Conservation (phyloP, 1,284 basidiomycete species). For the Heterobasidion occidentale region DNA sequence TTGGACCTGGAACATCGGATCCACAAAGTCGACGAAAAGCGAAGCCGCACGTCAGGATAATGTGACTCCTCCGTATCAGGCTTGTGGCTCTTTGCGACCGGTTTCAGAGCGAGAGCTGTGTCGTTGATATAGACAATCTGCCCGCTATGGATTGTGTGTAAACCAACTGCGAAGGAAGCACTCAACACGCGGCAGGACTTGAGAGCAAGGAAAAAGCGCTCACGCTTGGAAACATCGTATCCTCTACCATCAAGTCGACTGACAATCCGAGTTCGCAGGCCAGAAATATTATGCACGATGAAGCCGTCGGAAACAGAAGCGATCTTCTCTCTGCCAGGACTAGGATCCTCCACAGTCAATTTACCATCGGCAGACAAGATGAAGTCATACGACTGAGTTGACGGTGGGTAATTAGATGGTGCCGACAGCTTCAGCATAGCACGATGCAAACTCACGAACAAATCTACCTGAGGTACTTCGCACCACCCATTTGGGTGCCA, state of each 20-base stretch:
- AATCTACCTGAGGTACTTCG: conserved; percentile 56
- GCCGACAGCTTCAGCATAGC: background rate
- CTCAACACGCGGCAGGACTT: background rate
- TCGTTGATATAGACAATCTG: conserved; percentile 81
- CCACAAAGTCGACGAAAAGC: conserved; percentile 47
- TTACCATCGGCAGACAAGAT: conserved; percentile 59
- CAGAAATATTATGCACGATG: conserved; percentile 68
- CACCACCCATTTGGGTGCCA: conserved; percentile 74
- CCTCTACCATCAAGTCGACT: conserved; percentile 77
- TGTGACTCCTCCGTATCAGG: conserved; percentile 21
- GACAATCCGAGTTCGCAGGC: conserved; percentile 70
- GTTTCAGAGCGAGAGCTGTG: conserved; percentile 39
- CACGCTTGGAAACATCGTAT: conserved; percentile 79
- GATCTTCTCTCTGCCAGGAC: conserved; percentile 63
- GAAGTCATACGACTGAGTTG: conserved; percentile 65
- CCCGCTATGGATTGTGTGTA: conserved; percentile 70
- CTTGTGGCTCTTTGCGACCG: conserved; percentile 14
- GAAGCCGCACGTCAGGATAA: conserved; percentile 43
- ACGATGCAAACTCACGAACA: conserved; percentile 48
- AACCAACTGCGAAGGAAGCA: conserved; percentile 54
- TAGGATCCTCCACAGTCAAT: conserved; percentile 54
- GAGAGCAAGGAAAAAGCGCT: conserved; percentile 18
- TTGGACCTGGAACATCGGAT: conserved; percentile 34
- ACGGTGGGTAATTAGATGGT: conserved; percentile 5
- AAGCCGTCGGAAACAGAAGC: conserved; percentile 60